phyloP scores from a whole-genome alignment of 73 alveolate species.

The Tetrahymena malaccensis region DNA sequence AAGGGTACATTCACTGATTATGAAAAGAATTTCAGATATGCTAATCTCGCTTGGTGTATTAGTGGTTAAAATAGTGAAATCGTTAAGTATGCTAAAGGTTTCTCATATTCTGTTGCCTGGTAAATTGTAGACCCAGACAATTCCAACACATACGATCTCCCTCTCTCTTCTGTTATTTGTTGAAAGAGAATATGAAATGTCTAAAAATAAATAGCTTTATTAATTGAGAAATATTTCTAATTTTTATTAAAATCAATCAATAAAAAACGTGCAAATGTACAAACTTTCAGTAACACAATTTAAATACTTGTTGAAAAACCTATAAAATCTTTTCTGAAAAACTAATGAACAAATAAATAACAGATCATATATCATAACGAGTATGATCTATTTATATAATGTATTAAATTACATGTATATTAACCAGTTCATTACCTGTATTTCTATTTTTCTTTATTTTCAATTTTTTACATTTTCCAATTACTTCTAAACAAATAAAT shows the following conservation, averaged over 20 bases:
- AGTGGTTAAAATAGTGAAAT: background rate
- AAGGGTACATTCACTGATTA: background rate
- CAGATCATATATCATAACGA: background rate
- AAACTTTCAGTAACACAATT: background rate
- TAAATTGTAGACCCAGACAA: background rate
- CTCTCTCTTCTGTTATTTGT: background rate
- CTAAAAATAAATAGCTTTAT: background rate
- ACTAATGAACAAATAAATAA: no score
- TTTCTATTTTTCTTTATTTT: background rate
- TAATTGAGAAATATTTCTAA: background rate
- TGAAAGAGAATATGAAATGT: background rate
- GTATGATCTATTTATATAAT: background rate
- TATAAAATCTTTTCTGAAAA: no score
- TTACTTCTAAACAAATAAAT: background rate
- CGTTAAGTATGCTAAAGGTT: background rate
- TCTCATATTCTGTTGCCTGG: background rate
- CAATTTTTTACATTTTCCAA: background rate
- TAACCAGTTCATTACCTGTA: background rate
- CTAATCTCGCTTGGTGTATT: background rate
- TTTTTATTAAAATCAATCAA: background rate
- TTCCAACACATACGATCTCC: background rate
- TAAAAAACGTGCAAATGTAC: background rate
- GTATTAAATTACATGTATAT: background rate
- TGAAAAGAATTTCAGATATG: background rate
- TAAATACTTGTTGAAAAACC: background rate